Evolutionary conservation across 2,329 filamentous ascomycete genomes (phyloP), one percentile per base, ranked within the genome.

Genomic region (Phaeosphaeria sp.): DNA sequence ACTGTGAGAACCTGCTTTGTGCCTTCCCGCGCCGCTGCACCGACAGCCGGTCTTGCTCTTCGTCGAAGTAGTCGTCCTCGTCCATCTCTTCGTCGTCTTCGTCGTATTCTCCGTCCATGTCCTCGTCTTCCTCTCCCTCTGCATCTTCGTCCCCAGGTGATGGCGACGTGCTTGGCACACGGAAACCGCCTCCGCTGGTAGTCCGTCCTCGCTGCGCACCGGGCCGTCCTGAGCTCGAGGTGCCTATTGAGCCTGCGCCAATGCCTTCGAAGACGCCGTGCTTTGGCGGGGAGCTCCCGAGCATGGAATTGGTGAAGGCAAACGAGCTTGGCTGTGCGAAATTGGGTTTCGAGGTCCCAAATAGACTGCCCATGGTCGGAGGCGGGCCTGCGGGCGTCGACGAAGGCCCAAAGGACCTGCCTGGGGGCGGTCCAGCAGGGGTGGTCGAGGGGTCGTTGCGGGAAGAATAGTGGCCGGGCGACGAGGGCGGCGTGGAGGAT

Each of bases 301-400:
- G 69, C 20, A 61, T 40, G 30, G 70, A 61, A 17, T 50, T 53
- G 51, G 22, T 36, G 51, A 70, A 70, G 53, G 61, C 55, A 54
- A 63, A 59, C 58, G 53, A 53, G 51, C 56, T 63, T 7, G 69
- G 65, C 36, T 50, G 52, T 43, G 61, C 49, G 52, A 71, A 66
- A 46, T 60, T 67, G n/a, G 82, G 73, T 59, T 81, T 80, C 17
- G 85, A 84, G 71, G 80, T 83, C 51, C 82, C 82, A 63, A 85
- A 83, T 20, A 83, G 66, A 44, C 79, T 64, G 60, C 51, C 64
- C 53, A 64, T 59, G 6, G 81, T 81, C 25, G 84, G 82, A 47
- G 84, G 84, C 20, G 79, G 79, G 2, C 82, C 85, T 55, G 81
- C 79, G 30, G 85, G 85, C 21, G 85, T 87, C 53, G 85, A 86